Percentiles rank a stretch among this genome's conserved stretches.
Evolutionary conservation across 2,329 filamentous ascomycete species (phyloP).

Genomic region (Fulvia fulva): DNA sequence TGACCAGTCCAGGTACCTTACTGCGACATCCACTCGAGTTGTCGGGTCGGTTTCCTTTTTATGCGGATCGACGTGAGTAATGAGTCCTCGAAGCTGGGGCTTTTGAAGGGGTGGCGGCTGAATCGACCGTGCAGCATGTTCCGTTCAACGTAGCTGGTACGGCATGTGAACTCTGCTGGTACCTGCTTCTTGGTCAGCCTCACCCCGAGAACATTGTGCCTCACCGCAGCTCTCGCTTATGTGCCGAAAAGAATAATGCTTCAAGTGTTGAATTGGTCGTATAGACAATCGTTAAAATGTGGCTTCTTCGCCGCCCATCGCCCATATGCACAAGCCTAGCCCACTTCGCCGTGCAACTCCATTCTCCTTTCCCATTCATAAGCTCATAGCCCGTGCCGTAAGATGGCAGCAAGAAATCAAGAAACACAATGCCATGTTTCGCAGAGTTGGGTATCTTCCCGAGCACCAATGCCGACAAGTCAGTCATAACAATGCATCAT

Average conservation of each 20-base stretch:
- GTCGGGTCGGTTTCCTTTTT: too few relatives aligned
- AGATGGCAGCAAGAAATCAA: slow-evolving; percentile 6
- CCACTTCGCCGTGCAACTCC: not conserved
- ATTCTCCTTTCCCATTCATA: not conserved
- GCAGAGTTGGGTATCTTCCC: slow-evolving; percentile 20
- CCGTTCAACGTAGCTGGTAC: too few relatives aligned
- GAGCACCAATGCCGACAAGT: slow-evolving; percentile 11
- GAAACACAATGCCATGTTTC: not conserved
- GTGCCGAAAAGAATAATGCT: not conserved
- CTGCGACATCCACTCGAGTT: too few relatives aligned
- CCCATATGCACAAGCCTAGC: not conserved
- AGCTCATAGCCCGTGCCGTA: not conserved
- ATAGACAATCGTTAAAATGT: not conserved
- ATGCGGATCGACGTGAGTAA: too few relatives aligned
- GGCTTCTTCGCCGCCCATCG: not conserved
- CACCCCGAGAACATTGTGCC: too few relatives aligned
- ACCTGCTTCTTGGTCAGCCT: too few relatives aligned
- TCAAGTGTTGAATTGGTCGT: not conserved
- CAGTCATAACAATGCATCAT: slow-evolving; percentile 9
- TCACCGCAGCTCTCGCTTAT: too few relatives aligned
- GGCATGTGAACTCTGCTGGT: too few relatives aligned
- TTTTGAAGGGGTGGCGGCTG: too few relatives aligned
- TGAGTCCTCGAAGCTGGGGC: too few relatives aligned
- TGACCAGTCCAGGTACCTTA: too few relatives aligned
- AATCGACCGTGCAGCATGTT: too few relatives aligned